phyloP scores from a whole-genome alignment of 495 filamentous ascomycete species.

The Pyrenula massariospora region DNA sequence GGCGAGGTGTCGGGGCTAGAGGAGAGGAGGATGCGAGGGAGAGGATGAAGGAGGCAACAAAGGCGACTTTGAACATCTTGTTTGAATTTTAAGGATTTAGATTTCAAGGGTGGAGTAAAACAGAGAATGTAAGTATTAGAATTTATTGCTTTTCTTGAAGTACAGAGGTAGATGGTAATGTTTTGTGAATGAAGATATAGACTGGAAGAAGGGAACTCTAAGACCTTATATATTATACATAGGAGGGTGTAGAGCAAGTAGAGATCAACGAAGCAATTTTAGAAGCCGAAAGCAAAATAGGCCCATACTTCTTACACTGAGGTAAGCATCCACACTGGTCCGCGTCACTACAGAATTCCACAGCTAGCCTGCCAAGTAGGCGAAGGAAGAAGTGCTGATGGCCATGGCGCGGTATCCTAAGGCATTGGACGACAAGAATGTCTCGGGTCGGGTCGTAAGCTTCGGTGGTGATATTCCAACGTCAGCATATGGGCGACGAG shows the following conservation, averaged over 20 bases:
- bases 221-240: background rate
- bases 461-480: background rate
- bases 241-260: background rate
- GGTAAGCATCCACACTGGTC: background rate
- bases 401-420: no score
- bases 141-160: background rate
- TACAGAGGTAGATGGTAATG: background rate
- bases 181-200: background rate
- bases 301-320: background rate
- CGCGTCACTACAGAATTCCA: background rate
- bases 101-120: background rate
- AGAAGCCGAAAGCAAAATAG: background rate
- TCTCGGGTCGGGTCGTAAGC: background rate
- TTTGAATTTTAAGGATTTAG: background rate
- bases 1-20: background rate
- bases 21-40: conserved; percentile 25
- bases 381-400: background rate
- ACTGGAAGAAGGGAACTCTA: background rate
- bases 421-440: background rate
- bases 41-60: conserved; percentile 33
- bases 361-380: background rate
- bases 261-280: background rate
- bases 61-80: conserved; percentile 15
- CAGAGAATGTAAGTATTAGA: background rate
- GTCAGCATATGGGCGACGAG: background rate